Evolutionary conservation across 371 early-diverging fungal species (phyloP), one percentile per base, ranked within the genome.

Genomic region (Mortierella sp.): DNA sequence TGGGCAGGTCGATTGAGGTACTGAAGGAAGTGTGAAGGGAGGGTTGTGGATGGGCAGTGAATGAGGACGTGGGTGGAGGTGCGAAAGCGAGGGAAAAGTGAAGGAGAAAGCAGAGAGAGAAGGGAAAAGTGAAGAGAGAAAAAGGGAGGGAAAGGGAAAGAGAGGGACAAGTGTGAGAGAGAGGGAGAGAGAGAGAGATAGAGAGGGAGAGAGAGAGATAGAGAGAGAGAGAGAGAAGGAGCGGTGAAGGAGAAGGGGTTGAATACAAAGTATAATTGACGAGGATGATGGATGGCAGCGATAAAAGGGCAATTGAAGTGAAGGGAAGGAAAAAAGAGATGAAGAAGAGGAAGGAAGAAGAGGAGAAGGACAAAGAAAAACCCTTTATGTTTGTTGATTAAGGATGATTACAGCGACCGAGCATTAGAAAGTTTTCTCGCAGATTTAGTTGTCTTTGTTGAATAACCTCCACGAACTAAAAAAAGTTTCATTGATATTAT

Each of bases 121-220:
- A 58, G 58, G 2, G 43, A 24, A n/a, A 11, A 27, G 56, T 27
- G 8, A 27, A 21, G 48, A 12, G n/a, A 4, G 48, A 46, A 14
- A 44, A 44, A n/a, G 55, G n/a, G 55, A 55, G 11, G 6, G n/a
- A n/a, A 55, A 55, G 24, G 10, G 55, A 3, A 58, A 58, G 14
- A 16, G 14, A 60, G 7, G 18, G 21, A 38, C n/a, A 44, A 43
- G 10, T 14, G 46, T 10, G 27, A 12, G 12, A 8, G 44, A 60
- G n/a, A 6, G 43, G 0, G 29, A 74, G 43, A 24, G 63, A 51
- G 46, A 46, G 24, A 65, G 21, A 44, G 43, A 27, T 27, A 29
- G n/a, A 32, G 43, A 75, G 63, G 41, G 74, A 74, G 18, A 41
- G 18, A 58, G 27, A 27, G 44, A 56, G 43, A 74, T 32, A 18